Conservation (phyloP, 2,329 filamentous ascomycete genomes). For the Grosmannia huntii region DNA sequence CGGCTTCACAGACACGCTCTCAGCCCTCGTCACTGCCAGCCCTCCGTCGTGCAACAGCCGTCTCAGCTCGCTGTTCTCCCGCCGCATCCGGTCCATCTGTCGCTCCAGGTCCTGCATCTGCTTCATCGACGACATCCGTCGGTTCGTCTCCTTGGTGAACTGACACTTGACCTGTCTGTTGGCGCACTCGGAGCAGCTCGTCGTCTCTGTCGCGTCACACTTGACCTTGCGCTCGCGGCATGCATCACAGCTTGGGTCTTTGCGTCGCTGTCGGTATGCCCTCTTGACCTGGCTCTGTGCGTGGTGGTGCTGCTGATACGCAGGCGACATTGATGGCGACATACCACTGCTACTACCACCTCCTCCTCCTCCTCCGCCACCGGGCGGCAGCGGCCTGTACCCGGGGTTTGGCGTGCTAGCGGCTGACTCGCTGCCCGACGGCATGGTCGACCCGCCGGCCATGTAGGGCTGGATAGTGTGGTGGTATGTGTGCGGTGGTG, state of each 20-base stretch:
- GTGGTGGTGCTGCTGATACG: slow-evolving; percentile 1
- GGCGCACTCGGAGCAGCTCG: slow-evolving; percentile 93
- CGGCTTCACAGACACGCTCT: background rate
- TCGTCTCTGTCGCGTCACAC: slow-evolving; percentile 93
- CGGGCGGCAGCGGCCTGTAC: slow-evolving; percentile 19
- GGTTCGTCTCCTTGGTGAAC: slow-evolving; percentile 97
- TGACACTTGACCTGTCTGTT: slow-evolving; percentile 95
- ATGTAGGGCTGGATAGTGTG: slow-evolving; percentile 30
- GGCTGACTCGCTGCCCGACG: slow-evolving; percentile 45
- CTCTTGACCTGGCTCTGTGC: slow-evolving; percentile 72
- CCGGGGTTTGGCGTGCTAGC: slow-evolving; percentile 37
- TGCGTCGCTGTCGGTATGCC: slow-evolving; percentile 86
- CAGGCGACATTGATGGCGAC: background rate
- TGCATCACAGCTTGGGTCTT: slow-evolving; percentile 95
- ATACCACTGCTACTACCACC: background rate
- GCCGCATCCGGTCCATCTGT: slow-evolving; percentile 67
- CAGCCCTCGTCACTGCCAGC: background rate
- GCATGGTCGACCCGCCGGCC: slow-evolving; percentile 35
- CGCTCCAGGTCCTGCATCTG: slow-evolving; percentile 95
- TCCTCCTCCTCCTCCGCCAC: too few species aligned
- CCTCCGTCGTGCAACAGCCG: slow-evolving; percentile 35
- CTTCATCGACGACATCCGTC: slow-evolving; percentile 98
- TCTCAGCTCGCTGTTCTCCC: slow-evolving; percentile 64
- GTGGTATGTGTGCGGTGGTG: slow-evolving; percentile 2
- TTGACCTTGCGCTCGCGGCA: slow-evolving; percentile 77